Evolutionary conservation across 768 basidiomycete genomes (phyloP).

Genomic region (Leccinum disarticulatum): DNA sequence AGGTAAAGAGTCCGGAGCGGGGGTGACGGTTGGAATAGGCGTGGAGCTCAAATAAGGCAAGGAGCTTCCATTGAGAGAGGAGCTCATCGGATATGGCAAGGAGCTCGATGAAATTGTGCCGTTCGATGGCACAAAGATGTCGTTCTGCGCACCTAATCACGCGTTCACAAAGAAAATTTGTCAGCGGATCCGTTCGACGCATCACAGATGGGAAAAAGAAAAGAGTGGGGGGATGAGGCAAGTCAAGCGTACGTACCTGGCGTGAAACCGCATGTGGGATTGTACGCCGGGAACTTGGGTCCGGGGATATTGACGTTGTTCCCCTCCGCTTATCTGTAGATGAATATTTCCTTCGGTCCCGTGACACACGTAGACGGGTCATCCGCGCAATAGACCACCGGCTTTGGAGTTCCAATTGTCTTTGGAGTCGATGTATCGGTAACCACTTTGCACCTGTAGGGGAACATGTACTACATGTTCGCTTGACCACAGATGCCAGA

Average conservation of each 20-base stretch:
- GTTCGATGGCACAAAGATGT: conserved; percentile 12
- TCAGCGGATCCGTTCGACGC: neutral
- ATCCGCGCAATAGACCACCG: conserved; percentile 8
- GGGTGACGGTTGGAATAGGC: neutral
- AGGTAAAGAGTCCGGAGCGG: neutral
- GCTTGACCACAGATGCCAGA: conserved; percentile 6
- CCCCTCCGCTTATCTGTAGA: neutral
- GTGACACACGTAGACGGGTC: neutral
- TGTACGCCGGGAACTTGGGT: conserved; percentile 11
- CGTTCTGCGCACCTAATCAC: conserved; percentile 14
- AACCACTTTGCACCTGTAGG: neutral
- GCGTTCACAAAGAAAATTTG: neutral
- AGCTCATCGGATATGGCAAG: neutral
- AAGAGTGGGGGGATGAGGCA: too few species aligned
- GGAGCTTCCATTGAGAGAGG: neutral
- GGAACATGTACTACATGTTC: conserved; percentile 8
- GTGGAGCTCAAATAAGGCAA: neutral
- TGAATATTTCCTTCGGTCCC: conserved; percentile 12
- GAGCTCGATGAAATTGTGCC: neutral
- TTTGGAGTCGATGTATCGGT: neutral
- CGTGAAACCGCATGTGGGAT: conserved; percentile 12
- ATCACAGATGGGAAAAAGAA: neutral
- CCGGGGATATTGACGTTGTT: conserved; percentile 13
- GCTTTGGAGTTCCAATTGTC: conserved; percentile 3
- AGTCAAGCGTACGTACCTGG: conserved; percentile 7